Conservation (phyloP, 805 yeast genomes). For the Tetrapisispora iriomotensis region DNA sequence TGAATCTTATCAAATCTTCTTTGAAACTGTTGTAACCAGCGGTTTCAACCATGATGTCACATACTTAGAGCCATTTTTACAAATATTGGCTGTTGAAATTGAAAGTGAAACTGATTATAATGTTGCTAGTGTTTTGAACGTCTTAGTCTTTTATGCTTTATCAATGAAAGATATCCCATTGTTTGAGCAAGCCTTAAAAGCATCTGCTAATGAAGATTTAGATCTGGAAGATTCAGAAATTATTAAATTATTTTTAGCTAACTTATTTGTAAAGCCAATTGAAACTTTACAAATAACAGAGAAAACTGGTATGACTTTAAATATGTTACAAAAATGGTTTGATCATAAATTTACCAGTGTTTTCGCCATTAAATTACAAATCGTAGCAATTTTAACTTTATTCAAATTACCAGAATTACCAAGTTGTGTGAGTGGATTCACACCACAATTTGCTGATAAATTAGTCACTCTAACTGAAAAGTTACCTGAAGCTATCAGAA, state of each 20-base stretch:
- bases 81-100: conserved; percentile 20
- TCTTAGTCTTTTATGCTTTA: conserved; percentile 24
- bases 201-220: conserved; percentile 28
- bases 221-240: conserved; percentile 35
- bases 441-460: conserved; percentile 43
- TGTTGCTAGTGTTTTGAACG: conserved; percentile 30
- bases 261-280: conserved; percentile 51
- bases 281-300: conserved; percentile 45
- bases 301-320: conserved; percentile 35
- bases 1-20: conserved; percentile 46
- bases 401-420: conserved; percentile 35
- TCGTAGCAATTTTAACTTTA: conserved; percentile 53
- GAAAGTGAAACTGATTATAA: conserved; percentile 31
- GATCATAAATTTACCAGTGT: conserved; percentile 50
- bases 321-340: conserved; percentile 58
- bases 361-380: conserved; percentile 66
- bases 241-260: conserved; percentile 52
- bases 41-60: conserved; percentile 38
- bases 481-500: conserved; percentile 64
- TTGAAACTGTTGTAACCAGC: conserved; percentile 42
- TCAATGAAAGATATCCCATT: conserved; percentile 27
- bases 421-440: conserved; percentile 25
- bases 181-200: conserved; percentile 16
- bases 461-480: conserved; percentile 43
- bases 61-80: conserved; percentile 20